Base-by-base conservation (phyloP, 2,329 filamentous ascomycete genomes). In the Blastomyces gilchristii region DNA sequence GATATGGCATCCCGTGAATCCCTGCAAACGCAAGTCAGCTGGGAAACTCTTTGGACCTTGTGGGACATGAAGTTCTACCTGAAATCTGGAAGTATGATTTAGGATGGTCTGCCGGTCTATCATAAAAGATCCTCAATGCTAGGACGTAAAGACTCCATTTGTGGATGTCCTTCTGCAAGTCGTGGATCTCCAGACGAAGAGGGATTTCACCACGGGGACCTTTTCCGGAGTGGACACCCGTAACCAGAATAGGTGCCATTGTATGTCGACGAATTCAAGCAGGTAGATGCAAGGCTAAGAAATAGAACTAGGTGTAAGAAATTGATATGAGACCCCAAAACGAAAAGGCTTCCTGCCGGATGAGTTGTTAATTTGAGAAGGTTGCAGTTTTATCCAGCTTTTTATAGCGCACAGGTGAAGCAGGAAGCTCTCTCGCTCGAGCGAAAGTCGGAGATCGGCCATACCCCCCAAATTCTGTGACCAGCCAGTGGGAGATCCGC, bases 1-100 rank as follows among this genome's bases (percentile, higher is more conserved):
- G 34, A 52, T 62, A 62, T 54, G 60, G 60, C 60, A 62, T 54
- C 18, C 60, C 60, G 34, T 62, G 60, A 18, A 62, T 56, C 37
- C 60, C 60, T 54, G 37, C 14, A 31, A 31, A 16, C 41, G 18
- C 41, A 59, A 12, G 28, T 59, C 18, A 59, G 43, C 16, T 25
- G 12, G 25, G 22, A 43, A 28, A 34, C 25, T 31, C 22, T 9
- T 12, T 37, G 16, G 12, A 31, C 3, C 22, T 18, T 18, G 14
- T 47, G 41, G 34, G 43, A 4, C n/a, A 18, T 22, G 8, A 49
- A n/a, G 22, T 47, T 16, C 8, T 59, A 59, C 58, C 58, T 47
- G 58, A 59, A 49, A 59, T 59, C 41, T 59, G 58, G 28, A 59
- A 59, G 28, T 59, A 59, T 22, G 58, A 59, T 18, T 59, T 59